Evolutionary conservation across 2,329 filamentous ascomycete genomes (phyloP).

Genomic region (Pyricularia grisea): DNA sequence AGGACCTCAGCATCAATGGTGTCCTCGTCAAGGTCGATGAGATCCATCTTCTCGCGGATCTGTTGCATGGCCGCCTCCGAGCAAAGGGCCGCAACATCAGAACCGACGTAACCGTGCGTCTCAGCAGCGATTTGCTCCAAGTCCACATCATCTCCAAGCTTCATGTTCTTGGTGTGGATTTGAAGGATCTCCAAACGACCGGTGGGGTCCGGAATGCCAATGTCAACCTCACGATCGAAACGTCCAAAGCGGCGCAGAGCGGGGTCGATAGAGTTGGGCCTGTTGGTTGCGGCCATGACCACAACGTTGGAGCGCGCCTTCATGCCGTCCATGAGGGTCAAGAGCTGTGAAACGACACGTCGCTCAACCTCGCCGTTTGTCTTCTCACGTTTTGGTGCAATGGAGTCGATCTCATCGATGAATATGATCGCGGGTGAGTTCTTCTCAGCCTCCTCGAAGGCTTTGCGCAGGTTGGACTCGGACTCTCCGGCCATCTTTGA

Average conservation of each 20-base stretch:
- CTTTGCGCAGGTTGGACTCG: constrained; percentile 94
- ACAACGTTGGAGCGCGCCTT: constrained; percentile 98
- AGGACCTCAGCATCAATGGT: constrained; percentile 98
- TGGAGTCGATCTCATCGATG: constrained; percentile 99
- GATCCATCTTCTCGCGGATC: constrained; percentile 99
- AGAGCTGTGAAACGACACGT: constrained; percentile 91
- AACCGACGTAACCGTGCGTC: constrained; percentile 98
- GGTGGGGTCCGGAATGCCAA: constrained; percentile 94
- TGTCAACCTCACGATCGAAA: constrained; percentile 98
- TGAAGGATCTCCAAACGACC: constrained; percentile 97
- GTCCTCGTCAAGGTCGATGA: constrained; percentile 97
- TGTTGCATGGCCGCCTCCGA: constrained; percentile 99
- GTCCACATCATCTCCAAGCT: constrained; percentile 92
- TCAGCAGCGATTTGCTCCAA: constrained; percentile 93
- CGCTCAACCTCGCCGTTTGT: constrained; percentile 98
- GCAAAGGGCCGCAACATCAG: constrained; percentile 94
- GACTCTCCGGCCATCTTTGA: constrained; percentile 99
- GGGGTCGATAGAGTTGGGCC: constrained; percentile 96
- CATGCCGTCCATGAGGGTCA: constrained; percentile 98
- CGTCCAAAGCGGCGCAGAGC: constrained; percentile 95
- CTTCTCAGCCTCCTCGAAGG: constrained; percentile 99
- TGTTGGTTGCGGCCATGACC: constrained; percentile 98
- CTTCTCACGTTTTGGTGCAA: constrained; percentile 99
- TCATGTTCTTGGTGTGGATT: constrained; percentile 99
- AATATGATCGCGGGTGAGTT: constrained; percentile 99